Evolutionary conservation across 1,284 basidiomycete genomes (phyloP).

Genomic region (Sanghuangporus baumii): DNA sequence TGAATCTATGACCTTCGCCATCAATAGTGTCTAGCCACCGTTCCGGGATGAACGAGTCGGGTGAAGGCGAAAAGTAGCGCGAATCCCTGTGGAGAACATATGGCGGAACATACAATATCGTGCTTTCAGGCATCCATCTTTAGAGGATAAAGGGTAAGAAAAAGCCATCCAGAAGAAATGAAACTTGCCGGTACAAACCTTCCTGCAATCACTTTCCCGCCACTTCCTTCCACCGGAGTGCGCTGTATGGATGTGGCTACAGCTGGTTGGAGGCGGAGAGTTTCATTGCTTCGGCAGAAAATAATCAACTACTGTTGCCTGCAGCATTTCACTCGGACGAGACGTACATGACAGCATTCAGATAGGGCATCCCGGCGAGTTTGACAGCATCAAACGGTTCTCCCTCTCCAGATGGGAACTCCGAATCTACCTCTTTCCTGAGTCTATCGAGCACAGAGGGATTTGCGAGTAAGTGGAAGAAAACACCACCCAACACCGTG

Average conservation of each 20-base stretch:
- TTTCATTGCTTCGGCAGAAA: constrained; percentile 6
- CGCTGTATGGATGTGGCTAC: constrained; percentile 9
- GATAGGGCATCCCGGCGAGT: constrained; percentile 26
- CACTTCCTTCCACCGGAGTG: background rate
- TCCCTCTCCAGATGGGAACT: constrained; percentile 19
- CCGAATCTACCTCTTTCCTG: constrained; percentile 26
- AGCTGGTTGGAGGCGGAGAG: constrained; percentile 11
- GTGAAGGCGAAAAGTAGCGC: constrained; percentile 33
- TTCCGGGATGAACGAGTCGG: constrained; percentile 37
- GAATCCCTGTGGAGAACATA: constrained; percentile 41
- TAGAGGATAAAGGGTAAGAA: too few relatives aligned
- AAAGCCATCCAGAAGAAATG: too few relatives aligned
- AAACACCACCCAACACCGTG: constrained; percentile 26
- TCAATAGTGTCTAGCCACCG: constrained; percentile 30
- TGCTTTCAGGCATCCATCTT: constrained; percentile 46
- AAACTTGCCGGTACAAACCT: background rate
- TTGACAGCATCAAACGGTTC: constrained; percentile 18
- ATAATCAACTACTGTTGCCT: background rate
- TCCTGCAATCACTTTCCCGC: constrained; percentile 7
- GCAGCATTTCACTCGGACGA: background rate
- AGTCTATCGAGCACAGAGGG: constrained; percentile 25
- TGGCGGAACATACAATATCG: constrained; percentile 39
- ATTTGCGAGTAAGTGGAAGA: constrained; percentile 30
- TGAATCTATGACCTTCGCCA: background rate
- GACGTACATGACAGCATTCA: constrained; percentile 31